Percentiles rank a stretch among this genome's conserved stretches.
These are phyloP conservation scores for Amoebophrya sp. DNA, from an alignment of 169 alveolate species.

Conservation along the genomic window DNA sequence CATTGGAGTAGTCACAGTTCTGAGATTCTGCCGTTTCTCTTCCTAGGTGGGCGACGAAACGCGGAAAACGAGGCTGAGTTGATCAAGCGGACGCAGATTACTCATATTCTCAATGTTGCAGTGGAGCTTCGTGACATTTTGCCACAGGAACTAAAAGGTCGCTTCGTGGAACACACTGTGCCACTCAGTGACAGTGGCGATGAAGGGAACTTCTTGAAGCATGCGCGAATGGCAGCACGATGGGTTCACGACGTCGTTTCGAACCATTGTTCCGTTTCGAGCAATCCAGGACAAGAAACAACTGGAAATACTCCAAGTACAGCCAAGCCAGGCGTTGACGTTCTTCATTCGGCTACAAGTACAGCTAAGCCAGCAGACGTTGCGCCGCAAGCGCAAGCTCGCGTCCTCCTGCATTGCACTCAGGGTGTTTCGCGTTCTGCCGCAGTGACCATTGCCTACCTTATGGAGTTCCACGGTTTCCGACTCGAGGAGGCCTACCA, in stretches of 20 bases:
- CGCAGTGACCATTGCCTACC: not conserved
- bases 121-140: not conserved
- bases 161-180: not conserved
- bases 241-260: not conserved
- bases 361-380: too few species aligned
- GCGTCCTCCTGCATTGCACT: not conserved
- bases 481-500: not conserved
- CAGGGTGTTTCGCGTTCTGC: conserved; percentile 14
- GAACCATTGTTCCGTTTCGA: too few species aligned
- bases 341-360: too few species aligned
- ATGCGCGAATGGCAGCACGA: not conserved
- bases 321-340: too few species aligned
- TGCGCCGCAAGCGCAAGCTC: too few species aligned
- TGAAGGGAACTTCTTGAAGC: not conserved
- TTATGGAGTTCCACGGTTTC: not conserved
- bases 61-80: not conserved
- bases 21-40: not conserved
- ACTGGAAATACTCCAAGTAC: too few species aligned
- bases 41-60: not conserved
- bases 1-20: not conserved
- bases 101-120: not conserved
- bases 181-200: not conserved
- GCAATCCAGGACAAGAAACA: too few species aligned
- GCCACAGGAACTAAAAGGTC: not conserved
- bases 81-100: not conserved